phyloP scores from a whole-genome alignment of 1,284 basidiomycete genomes.

The Grifola frondosa region DNA sequence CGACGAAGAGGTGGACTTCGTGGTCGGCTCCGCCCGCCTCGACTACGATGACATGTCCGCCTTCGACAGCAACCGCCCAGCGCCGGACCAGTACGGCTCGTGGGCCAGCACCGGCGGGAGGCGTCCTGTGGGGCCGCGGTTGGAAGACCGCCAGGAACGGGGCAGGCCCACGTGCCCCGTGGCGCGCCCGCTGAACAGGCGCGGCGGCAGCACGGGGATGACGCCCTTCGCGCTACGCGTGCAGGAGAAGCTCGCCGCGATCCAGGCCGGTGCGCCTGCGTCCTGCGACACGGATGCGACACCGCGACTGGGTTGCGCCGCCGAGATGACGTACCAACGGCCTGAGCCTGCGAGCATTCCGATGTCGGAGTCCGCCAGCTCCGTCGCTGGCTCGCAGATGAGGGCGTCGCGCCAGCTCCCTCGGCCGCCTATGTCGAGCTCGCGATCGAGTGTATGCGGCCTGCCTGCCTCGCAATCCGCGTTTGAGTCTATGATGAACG shows the following conservation, averaged over 20 bases:
- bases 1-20: slow-evolving; percentile 26
- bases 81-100: slow-evolving; percentile 3
- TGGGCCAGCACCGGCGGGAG: slow-evolving; percentile 4
- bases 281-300: slow-evolving; percentile 15
- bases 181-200: no score
- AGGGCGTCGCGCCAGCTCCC: slow-evolving; percentile 19
- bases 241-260: no score
- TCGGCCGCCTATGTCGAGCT: slow-evolving; percentile 6
- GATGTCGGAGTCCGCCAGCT: neutral
- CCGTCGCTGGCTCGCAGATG: neutral
- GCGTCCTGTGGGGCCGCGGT: slow-evolving; percentile 2
- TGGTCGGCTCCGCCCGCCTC: slow-evolving; percentile 22
- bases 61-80: neutral
- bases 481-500: no score
- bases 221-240: slow-evolving; percentile 38
- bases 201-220: neutral
- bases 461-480: slow-evolving; percentile 14
- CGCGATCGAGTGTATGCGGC: neutral
- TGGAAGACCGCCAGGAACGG: no score
- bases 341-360: neutral
- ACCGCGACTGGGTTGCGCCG: slow-evolving; percentile 15
- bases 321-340: neutral
- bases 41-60: slow-evolving; percentile 4
- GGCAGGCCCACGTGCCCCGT: neutral
- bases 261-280: no score